Conservation (phyloP, 805 yeast genomes). For the Pichia pseudocactophila region DNA sequence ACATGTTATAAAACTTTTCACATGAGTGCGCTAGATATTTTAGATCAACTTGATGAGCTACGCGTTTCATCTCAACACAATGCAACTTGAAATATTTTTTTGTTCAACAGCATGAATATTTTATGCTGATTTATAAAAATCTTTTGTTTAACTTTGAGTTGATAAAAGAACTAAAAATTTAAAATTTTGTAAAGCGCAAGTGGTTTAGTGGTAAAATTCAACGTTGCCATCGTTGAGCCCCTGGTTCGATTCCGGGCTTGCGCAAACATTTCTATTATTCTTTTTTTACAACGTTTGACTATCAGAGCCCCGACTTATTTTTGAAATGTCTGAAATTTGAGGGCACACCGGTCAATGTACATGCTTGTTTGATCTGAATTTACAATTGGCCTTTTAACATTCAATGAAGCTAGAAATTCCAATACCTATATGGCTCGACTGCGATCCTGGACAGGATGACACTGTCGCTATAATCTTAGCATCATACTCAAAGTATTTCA, state of each 20-base stretch:
- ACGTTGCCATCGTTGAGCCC: slow-evolving; percentile 23
- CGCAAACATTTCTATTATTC: slow-evolving; percentile 9
- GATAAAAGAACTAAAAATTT: no score
- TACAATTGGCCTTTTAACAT: not conserved
- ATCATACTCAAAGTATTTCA: slow-evolving; percentile 47
- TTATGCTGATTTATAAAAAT: no score
- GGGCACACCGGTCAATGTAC: not conserved
- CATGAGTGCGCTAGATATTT: no score
- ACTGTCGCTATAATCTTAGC: slow-evolving; percentile 65
- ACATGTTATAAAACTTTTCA: no score
- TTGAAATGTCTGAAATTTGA: not conserved
- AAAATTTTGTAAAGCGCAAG: slow-evolving; percentile 14
- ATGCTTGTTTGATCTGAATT: no score
- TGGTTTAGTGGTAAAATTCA: slow-evolving; percentile 23
- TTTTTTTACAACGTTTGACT: not conserved
- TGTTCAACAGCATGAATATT: no score
- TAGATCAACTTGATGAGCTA: no score
- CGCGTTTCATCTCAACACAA: no score
- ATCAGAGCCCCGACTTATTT: not conserved
- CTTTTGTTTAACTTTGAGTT: no score
- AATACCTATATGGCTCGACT: slow-evolving; percentile 79
- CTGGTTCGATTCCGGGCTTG: slow-evolving; percentile 24
- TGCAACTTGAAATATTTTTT: no score
- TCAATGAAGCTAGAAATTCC: not conserved
- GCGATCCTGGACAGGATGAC: slow-evolving; percentile 92